These are phyloP conservation scores for Euphorbia schlechtendalii DNA, from an alignment of 441 rosid species.

Conservation along the genomic window DNA sequence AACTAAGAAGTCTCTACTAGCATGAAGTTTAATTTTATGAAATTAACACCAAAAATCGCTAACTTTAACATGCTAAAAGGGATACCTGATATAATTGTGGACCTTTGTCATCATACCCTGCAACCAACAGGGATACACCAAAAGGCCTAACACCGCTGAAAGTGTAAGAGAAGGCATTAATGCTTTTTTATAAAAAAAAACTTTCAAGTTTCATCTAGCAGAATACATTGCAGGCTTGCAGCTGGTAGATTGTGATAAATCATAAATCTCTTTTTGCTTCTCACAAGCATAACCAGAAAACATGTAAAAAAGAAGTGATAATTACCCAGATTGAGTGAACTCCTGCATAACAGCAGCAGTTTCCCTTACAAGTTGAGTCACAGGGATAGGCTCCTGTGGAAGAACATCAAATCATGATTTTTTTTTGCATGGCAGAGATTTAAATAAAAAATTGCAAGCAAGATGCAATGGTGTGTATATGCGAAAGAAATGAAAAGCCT, in stretches of 20 bases:
- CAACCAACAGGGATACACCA: too few species aligned
- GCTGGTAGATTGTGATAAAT: background rate
- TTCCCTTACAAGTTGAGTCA: constrained; percentile 94
- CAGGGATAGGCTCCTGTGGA: constrained; percentile 82
- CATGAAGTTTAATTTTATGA: background rate
- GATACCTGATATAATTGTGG: too few species aligned
- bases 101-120: too few species aligned
- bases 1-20: background rate
- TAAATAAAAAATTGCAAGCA: background rate
- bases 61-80: constrained; percentile 11
- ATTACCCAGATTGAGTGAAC: constrained; percentile 96
- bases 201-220: background rate
- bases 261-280: background rate
- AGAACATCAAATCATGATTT: constrained; percentile 1
- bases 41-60: constrained; percentile 33
- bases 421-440: background rate
- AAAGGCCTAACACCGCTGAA: constrained; percentile 25
- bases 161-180: constrained; percentile 17
- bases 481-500: background rate
- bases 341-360: constrained; percentile 99
- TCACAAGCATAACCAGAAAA: background rate
- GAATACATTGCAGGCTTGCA: background rate
- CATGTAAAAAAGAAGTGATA: background rate
- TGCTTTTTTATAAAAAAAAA: background rate
- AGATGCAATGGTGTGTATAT: background rate